phyloP scores from a whole-genome alignment of 192 early-diverging fungal genomes.

The Linnemannia schmuckeri region DNA sequence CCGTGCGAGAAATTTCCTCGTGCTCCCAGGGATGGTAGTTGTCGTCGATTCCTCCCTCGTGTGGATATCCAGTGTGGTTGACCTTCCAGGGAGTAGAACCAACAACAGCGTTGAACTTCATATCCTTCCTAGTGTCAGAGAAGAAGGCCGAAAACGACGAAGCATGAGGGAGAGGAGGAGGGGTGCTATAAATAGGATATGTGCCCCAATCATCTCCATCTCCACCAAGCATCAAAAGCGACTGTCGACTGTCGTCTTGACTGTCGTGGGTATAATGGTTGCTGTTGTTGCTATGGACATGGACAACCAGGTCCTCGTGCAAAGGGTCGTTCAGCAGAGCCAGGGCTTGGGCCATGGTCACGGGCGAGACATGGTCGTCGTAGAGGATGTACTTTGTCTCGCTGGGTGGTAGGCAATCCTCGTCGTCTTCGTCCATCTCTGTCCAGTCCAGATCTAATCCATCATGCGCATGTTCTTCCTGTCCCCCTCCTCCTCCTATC shows the following conservation, averaged over 20 bases:
- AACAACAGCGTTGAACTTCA: background rate
- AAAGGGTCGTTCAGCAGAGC: conserved; percentile 18
- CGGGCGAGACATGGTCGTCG: conserved; percentile 45
- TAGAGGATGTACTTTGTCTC: conserved; percentile 53
- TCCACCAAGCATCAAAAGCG: background rate
- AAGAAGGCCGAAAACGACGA: background rate
- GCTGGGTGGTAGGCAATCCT: conserved; percentile 44
- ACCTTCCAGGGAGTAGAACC: background rate
- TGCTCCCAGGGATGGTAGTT: background rate
- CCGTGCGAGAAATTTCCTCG: background rate
- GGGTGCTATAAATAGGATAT: conserved; percentile 19
- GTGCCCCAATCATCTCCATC: background rate
- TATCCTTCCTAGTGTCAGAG: background rate
- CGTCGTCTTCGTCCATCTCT: conserved; percentile 33
- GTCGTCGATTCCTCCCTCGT: background rate
- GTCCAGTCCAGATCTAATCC: conserved; percentile 14
- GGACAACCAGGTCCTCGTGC: conserved; percentile 11
- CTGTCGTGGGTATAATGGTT: background rate
- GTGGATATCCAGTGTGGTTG: background rate
- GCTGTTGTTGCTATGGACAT: background rate
- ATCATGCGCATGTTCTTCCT: conserved; percentile 11
- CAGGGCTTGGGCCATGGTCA: conserved; percentile 31
- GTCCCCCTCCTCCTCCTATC: background rate
- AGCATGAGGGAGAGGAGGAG: background rate
- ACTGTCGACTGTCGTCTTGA: background rate